Conservation (phyloP, 139 green algal species). For the Chlamydomonas schloesseri region DNA sequence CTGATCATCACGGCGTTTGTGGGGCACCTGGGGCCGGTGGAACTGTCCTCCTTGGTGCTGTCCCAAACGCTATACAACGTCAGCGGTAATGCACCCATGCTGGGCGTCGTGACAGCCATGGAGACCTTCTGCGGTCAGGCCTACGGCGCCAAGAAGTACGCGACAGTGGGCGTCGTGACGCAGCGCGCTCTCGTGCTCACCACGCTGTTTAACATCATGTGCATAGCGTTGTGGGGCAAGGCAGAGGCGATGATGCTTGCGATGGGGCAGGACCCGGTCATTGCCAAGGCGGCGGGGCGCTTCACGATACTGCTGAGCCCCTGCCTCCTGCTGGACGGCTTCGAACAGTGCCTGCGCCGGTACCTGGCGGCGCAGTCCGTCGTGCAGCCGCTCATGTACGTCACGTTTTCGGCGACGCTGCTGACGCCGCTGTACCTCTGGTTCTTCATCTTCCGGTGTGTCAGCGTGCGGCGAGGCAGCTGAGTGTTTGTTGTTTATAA, state of each 20-base stretch:
- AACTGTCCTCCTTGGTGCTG: conserved; percentile 68
- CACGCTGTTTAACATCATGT: conserved; percentile 57
- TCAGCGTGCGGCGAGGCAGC: too few relatives aligned
- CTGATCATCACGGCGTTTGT: conserved; percentile 75
- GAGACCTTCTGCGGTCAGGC: conserved; percentile 76
- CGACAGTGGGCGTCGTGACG: conserved; percentile 59
- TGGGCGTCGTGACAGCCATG: conserved; percentile 71
- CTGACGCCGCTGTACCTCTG: conserved; percentile 70
- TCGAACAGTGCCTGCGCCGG: conserved; percentile 60
- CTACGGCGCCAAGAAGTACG: conserved; percentile 61
- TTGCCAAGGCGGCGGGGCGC: conserved; percentile 55
- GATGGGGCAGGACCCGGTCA: conserved; percentile 66
- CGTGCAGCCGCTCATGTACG: conserved; percentile 69
- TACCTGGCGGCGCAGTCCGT: conserved; percentile 63
- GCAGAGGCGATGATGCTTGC: conserved; percentile 54
- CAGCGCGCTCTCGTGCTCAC: conserved; percentile 66
- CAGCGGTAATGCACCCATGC: conserved; percentile 67
- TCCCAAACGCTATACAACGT: conserved; percentile 76
- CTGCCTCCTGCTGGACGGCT: conserved; percentile 41
- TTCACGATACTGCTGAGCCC: conserved; percentile 66
- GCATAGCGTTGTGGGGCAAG: conserved; percentile 50
- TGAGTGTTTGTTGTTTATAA: too few relatives aligned
- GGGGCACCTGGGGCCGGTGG: conserved; percentile 59
- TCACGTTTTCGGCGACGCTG: conserved; percentile 68
- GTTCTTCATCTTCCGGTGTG: conserved; percentile 67